Base-by-base conservation (phyloP, 192 early-diverging fungal species). In the Cladochytrium replicatum region DNA sequence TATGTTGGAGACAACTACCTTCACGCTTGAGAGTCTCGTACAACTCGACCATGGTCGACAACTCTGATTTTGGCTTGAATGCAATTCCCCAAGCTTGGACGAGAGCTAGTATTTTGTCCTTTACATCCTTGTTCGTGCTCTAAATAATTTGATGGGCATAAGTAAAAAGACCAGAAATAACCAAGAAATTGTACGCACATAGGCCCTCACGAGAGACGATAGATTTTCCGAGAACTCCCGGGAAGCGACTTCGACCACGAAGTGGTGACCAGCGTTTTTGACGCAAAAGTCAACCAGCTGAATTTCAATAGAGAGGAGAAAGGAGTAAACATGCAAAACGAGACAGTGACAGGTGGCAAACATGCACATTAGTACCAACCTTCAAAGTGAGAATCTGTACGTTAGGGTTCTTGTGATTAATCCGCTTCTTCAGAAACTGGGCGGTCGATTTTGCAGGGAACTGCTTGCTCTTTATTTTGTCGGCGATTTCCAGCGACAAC, bases 351-450 rank as follows among this genome's bases (percentile, higher is more conserved):
- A n/a, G n/a, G n/a, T n/a, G n/a, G n/a, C n/a, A n/a, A n/a, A n/a
- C n/a, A n/a, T n/a, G n/a, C n/a, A n/a, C n/a, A n/a, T n/a, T n/a
- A n/a, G n/a, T 1, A 58, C 48, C 2, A 31, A 78, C 85, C 39
- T 80, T 86, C 49, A 99, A 71, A 13, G 85, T 82, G 11, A 91
- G 72, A 9, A 97, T 64, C 59, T 91, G 87, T 6, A 95, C 93
- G 58, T 97, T 96, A 15, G 93, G 93, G 57, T 97, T 99, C 44
- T 77, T 77, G 65, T 88, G 83, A n/a, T 69, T 64, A 32, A 99
- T 59, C 23, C 91, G 70, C 57, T 81, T 68, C 53, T 88, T 91
- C 29, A 99, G 74, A 15, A 81, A 66, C 21, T 68, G 64, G 41
- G 78, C 73, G 4, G 85, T 86, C 8, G 87, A 75, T 57, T 88